A percentile compares a stretch with the other conserved stretches of the same genome.
phyloP scores from a whole-genome alignment of 768 basidiomycete species.

The Lactifluus pinguis region DNA sequence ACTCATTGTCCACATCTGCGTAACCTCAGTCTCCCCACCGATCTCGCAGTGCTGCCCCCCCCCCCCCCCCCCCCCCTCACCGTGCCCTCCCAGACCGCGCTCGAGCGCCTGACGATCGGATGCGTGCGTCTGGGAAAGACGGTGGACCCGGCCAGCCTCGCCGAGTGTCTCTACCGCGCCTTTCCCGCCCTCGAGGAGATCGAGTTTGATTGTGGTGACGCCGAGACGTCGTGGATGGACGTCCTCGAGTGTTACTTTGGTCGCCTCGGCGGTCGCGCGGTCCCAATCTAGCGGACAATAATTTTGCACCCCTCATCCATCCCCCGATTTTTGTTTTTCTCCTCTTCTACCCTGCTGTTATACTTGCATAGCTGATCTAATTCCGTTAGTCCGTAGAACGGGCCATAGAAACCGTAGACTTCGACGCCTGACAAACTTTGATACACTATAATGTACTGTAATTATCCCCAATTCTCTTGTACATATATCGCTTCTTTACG shows the following conservation, averaged over 20 bases:
- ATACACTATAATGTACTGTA: not conserved
- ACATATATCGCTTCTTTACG: not conserved
- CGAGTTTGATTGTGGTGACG: conserved; percentile 17
- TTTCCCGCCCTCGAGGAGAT: conserved; percentile 13
- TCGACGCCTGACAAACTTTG: not conserved
- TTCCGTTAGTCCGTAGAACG: conserved; percentile 1
- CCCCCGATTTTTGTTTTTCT: not conserved
- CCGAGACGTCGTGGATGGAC: conserved; percentile 14
- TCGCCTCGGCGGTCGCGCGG: conserved; percentile 1
- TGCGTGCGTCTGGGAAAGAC: conserved; percentile 17
- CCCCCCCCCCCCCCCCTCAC: not conserved
- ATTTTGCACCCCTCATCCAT: not conserved
- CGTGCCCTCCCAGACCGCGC: conserved; percentile 12
- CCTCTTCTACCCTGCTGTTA: not conserved
- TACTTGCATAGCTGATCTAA: not conserved
- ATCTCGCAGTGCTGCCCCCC: conserved; percentile 11
- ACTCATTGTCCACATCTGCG: conserved; percentile 21
- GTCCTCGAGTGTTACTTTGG: conserved; percentile 13
- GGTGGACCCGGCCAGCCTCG: conserved; percentile 12
- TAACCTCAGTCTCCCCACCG: conserved; percentile 20
- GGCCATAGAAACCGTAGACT: conserved; percentile 1
- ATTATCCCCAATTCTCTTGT: not conserved
- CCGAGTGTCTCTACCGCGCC: conserved; percentile 16
- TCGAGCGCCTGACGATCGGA: conserved; percentile 19
- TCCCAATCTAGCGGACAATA: not conserved